Conservation (phyloP, 169 alveolate genomes). For the Eimeria praecox region DNA sequence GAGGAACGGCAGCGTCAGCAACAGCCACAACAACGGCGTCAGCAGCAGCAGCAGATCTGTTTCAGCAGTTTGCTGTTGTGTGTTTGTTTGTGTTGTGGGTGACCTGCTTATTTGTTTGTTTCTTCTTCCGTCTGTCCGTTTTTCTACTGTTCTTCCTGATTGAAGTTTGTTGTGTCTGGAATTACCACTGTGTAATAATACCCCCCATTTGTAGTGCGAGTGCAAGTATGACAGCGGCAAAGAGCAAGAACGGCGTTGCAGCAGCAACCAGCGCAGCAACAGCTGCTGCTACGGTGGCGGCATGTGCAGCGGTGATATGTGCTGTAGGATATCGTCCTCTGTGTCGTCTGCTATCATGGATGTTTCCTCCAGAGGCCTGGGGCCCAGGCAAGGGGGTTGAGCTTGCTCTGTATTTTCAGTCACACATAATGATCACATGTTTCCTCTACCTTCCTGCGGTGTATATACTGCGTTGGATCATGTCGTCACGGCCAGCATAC, state of each 20-base stretch:
- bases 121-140: neutral
- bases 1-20: slow-evolving; percentile 7
- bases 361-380: slow-evolving; percentile 64
- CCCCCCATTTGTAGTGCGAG: neutral
- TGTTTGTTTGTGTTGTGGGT: neutral
- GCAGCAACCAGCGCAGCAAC: slow-evolving; percentile 22
- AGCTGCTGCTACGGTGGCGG: slow-evolving; percentile 53
- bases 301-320: slow-evolving; percentile 8
- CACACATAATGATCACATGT: slow-evolving; percentile 72
- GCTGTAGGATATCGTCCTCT: slow-evolving; percentile 45
- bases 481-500: slow-evolving; percentile 81
- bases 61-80: neutral
- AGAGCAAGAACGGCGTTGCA: slow-evolving; percentile 26
- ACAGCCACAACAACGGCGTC: slow-evolving; percentile 13
- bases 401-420: slow-evolving; percentile 78
- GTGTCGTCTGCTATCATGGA: slow-evolving; percentile 7
- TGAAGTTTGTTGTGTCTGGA: neutral
- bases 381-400: slow-evolving; percentile 85
- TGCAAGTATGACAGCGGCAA: slow-evolving; percentile 1
- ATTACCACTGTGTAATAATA: neutral
- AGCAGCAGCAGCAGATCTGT: slow-evolving; percentile 9
- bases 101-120: neutral
- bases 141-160: neutral
- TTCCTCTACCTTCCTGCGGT: slow-evolving; percentile 85
- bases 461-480: slow-evolving; percentile 71